phyloP scores from a whole-genome alignment of 495 filamentous ascomycete species.

The Copromyces sp. region DNA sequence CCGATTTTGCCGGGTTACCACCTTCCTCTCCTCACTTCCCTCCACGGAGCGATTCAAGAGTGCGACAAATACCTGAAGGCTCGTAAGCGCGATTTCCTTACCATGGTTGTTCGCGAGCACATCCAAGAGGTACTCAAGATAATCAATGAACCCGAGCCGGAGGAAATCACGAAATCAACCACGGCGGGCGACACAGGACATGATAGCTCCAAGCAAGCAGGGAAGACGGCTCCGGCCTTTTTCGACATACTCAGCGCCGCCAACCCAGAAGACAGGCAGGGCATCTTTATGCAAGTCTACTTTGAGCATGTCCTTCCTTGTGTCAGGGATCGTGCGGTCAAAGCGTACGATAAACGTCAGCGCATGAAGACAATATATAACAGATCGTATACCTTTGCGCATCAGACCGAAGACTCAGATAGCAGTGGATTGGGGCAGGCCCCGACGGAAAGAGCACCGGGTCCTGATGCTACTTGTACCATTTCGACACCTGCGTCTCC shows the following conservation, averaged over 20 bases:
- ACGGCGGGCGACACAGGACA: neutral
- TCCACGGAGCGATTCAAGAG: constrained; percentile 28
- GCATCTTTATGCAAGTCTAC: constrained; percentile 32
- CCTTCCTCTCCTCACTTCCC: constrained; percentile 21
- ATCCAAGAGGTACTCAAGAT: constrained; percentile 28
- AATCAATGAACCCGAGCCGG: constrained; percentile 18
- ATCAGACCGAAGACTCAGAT: too few species aligned
- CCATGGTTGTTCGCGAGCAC: constrained; percentile 26
- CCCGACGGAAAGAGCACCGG: too few species aligned
- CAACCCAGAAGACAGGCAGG: constrained; percentile 30
- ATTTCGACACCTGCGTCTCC: too few species aligned
- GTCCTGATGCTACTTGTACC: too few species aligned
- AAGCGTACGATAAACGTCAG: neutral
- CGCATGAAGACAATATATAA: too few species aligned
- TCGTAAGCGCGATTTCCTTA: constrained; percentile 17
- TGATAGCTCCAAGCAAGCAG: neutral
- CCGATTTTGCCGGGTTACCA: constrained; percentile 13
- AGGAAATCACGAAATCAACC: neutral
- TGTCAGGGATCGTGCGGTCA: neutral
- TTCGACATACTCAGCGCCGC: constrained; percentile 28
- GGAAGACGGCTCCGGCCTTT: neutral
- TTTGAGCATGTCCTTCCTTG: constrained; percentile 24
- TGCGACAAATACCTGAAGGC: constrained; percentile 20
- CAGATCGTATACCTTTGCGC: too few species aligned
- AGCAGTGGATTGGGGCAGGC: too few species aligned